A percentile compares a stretch with the other conserved stretches of the same genome.
These are phyloP conservation scores for Cyamopsis tetragonoloba DNA, from an alignment of 306 rosid species.

Conservation along the genomic window DNA sequence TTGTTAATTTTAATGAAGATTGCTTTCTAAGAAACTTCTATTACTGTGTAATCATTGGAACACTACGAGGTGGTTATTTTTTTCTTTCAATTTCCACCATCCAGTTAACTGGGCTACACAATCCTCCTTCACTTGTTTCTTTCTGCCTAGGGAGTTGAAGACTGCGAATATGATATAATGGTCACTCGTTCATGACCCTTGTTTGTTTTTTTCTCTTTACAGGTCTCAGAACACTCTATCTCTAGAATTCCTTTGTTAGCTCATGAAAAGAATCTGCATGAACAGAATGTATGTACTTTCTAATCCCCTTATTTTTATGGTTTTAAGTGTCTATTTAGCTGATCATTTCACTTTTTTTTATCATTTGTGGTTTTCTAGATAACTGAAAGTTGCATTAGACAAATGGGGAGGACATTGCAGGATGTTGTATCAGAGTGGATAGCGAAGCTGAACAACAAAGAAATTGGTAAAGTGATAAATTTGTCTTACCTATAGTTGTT, in stretches of 20 bases:
- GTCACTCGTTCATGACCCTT: not conserved
- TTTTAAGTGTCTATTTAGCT: slow-evolving; percentile 5
- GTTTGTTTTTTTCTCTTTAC: slow-evolving; percentile 25
- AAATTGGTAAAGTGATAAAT: slow-evolving; percentile 49
- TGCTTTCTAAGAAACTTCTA: not conserved
- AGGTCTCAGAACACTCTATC: slow-evolving; percentile 58
- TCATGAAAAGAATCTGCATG: slow-evolving; percentile 79
- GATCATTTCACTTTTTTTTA: not conserved
- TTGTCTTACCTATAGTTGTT: slow-evolving; percentile 3
- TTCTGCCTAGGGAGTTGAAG: not conserved
- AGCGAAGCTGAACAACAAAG: slow-evolving; percentile 56
- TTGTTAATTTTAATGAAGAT: not conserved
- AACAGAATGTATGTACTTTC: slow-evolving; percentile 52
- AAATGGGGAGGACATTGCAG: slow-evolving; percentile 81
- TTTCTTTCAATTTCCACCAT: slow-evolving; percentile 20
- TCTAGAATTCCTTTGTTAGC: slow-evolving; percentile 58
- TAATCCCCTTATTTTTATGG: not conserved
- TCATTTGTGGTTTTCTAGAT: slow-evolving; percentile 41
- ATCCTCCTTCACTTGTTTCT: not conserved
- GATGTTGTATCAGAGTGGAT: slow-evolving; percentile 74
- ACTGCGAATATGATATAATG: not conserved
- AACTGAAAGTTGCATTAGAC: slow-evolving; percentile 68
- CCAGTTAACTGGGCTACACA: not conserved
- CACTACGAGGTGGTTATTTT: slow-evolving; percentile 17
- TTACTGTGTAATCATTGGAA: not conserved